Evolutionary conservation across 2,329 filamentous ascomycete species (phyloP), one percentile per base, ranked within the genome.

Genomic region (Paecilomyces sp.): DNA sequence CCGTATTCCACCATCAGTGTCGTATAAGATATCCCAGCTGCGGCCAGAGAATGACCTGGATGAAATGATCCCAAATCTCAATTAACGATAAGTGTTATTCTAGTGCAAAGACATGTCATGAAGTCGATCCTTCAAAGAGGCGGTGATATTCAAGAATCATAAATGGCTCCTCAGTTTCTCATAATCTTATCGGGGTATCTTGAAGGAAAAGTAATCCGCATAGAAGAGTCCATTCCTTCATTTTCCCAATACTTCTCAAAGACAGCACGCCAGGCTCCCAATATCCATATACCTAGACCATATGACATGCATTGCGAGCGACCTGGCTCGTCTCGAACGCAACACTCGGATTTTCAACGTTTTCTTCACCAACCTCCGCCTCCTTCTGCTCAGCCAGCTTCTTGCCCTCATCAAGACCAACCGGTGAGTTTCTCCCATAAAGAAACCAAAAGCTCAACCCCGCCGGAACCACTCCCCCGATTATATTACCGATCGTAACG

Each of bases 401-500:
- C 50, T 24, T 24, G 6, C 22, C 22, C 3, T 53, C 7, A 28
- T 53, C 50, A 28, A 24, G n/a, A 53, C 50, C 50, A 24, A 24
- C 25, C 15, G 50, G 50, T 24, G 50, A 24, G 50, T 53, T 53
- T 12, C 50, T 24, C 2, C 50, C 50, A 15, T 53, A 53, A 24
- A 53, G 25, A 18, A 22, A 53, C 50, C 50, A 57, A 18, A 57
- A 57, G 30, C 18, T 12, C 8, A 33, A 28, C 60, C 61, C 61
- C 47, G 58, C 58, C 28, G 60, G 60, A 12, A 62, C 22, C 24
- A 56, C 56, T 24, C 61, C 61, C n/a, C 61, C 61, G 54, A 62
- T 55, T n/a, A 62, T 58, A 25, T 62, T 62, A 18, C 61, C 61
- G 58, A 62, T 60, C n/a, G 60, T 51, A 13, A 57, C 58, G 22